Percentiles rank a stretch among this genome's conserved stretches.
phyloP scores from a whole-genome alignment of 306 rosid species.

The Glycine soja region DNA sequence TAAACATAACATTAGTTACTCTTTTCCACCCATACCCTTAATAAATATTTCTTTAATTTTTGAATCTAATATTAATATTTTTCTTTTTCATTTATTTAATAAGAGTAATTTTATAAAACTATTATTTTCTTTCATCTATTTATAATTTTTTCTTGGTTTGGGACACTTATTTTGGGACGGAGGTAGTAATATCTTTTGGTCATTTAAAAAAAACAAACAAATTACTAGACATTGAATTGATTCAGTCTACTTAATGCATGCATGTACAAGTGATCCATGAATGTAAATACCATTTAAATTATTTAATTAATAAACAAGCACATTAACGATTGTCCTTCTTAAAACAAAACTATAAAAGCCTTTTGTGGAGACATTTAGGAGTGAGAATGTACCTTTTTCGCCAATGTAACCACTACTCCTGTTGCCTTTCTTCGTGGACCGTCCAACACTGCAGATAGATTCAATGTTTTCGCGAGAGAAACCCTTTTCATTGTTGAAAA shows the following conservation, averaged over 20 bases:
- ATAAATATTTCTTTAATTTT: too few relatives aligned
- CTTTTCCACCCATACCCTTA: too few relatives aligned
- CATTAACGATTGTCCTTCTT: not conserved
- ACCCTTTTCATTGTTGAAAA: conserved; percentile 82
- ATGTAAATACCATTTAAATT: not conserved
- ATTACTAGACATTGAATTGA: conserved; percentile 6
- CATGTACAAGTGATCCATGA: not conserved
- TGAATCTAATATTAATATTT: too few relatives aligned
- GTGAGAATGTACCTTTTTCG: conserved; percentile 67
- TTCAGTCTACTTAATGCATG: not conserved
- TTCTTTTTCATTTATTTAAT: too few relatives aligned
- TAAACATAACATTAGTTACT: too few relatives aligned
- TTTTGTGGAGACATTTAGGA: not conserved
- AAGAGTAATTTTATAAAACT: too few relatives aligned
- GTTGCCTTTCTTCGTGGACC: conserved; percentile 78
- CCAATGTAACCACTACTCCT: conserved; percentile 79
- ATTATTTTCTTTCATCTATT: too few relatives aligned
- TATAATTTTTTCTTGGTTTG: too few relatives aligned
- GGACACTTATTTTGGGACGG: too few relatives aligned
- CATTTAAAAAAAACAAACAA: too few relatives aligned
- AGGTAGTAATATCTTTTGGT: too few relatives aligned
- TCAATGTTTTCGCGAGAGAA: conserved; percentile 67
- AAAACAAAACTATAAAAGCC: too few relatives aligned
- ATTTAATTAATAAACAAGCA: conserved; percentile 1
- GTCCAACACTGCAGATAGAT: conserved; percentile 82